These are phyloP conservation scores for Inga laurina DNA, from an alignment of 306 rosid species.

Conservation along the genomic window DNA sequence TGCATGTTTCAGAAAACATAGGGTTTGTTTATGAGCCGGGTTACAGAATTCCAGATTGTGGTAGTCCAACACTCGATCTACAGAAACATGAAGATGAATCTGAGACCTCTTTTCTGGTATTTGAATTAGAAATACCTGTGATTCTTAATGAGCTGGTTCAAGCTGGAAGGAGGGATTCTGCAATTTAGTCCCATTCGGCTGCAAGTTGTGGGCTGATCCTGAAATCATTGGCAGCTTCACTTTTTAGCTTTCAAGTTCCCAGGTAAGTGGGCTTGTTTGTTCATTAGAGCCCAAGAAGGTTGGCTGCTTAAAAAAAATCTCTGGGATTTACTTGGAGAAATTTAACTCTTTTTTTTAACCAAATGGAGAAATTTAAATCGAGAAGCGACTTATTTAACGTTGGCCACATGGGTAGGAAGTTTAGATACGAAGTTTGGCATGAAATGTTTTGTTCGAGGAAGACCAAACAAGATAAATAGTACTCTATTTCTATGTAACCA, in stretches of 20 bases:
- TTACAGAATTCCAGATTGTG: neutral
- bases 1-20: neutral
- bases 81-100: neutral
- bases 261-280: neutral
- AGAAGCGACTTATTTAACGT: neutral
- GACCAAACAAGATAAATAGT: neutral
- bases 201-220: neutral
- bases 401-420: no score
- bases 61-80: neutral
- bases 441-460: neutral
- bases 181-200: neutral
- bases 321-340: neutral
- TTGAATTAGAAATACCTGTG: neutral
- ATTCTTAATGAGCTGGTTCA: neutral
- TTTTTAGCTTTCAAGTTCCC: neutral
- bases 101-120: neutral
- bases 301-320: neutral
- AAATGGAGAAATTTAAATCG: neutral
- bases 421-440: neutral
- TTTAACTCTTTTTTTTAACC: no score
- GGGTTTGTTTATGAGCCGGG: no score
- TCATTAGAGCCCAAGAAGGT: neutral
- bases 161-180: neutral
- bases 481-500: neutral
- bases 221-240: neutral